A percentile compares a stretch with the other conserved stretches of the same genome.
Evolutionary conservation across 1,284 basidiomycete genomes (phyloP).

Genomic region (Mixia osmundae): DNA sequence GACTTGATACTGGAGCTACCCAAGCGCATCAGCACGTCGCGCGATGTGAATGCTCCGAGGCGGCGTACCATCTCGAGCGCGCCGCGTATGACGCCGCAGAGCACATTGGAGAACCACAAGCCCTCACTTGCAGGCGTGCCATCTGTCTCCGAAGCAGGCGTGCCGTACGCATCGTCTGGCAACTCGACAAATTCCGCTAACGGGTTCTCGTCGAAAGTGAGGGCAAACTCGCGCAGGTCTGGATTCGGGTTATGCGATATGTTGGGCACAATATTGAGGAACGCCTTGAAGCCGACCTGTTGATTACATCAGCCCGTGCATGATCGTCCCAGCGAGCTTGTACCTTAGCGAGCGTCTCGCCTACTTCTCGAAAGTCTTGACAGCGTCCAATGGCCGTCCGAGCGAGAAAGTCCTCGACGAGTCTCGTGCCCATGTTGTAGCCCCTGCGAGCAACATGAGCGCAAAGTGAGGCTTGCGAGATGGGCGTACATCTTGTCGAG

Average conservation of each 20-base stretch:
- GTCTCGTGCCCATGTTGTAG: constrained; percentile 84
- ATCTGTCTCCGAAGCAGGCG: neutral
- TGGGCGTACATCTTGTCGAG: constrained; percentile 34
- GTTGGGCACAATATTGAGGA: constrained; percentile 73
- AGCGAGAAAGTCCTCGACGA: constrained; percentile 95
- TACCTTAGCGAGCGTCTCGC: constrained; percentile 78
- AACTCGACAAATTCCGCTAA: constrained; percentile 92
- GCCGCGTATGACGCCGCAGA: constrained; percentile 80
- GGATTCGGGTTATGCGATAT: constrained; percentile 36
- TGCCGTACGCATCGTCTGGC: constrained; percentile 62
- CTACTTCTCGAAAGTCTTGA: constrained; percentile 73
- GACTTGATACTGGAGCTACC: constrained; percentile 90
- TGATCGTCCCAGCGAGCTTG: constrained; percentile 10
- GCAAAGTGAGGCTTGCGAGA: neutral
- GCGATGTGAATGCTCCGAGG: neutral
- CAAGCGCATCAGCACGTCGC: neutral
- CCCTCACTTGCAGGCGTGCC: constrained; percentile 34
- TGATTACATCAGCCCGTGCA: neutral
- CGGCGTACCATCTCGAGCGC: constrained; percentile 73
- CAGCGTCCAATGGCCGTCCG: constrained; percentile 65
- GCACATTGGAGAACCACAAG: constrained; percentile 86
- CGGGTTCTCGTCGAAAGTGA: constrained; percentile 88
- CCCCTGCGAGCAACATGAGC: constrained; percentile 39
- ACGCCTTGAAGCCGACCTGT: constrained; percentile 95
- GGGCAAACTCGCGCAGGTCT: constrained; percentile 35